Conservation (phyloP, 495 filamentous ascomycete genomes). For the Aspergillus sclerotiicarbonarius region DNA sequence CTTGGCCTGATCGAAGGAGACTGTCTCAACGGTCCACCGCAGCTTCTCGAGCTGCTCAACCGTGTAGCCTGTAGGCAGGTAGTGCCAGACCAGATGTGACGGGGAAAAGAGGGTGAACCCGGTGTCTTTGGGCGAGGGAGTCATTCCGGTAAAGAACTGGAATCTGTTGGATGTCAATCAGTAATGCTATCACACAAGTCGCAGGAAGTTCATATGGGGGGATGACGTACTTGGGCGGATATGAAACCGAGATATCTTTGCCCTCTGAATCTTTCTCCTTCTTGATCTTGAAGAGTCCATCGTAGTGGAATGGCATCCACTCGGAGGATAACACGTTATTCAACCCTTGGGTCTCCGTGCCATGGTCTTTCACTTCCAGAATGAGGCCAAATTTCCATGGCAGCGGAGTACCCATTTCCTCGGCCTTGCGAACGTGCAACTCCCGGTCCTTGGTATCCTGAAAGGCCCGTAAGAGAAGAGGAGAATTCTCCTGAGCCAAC, state of each 20-base stretch:
- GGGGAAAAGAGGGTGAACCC: constrained; percentile 52
- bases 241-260: constrained; percentile 25
- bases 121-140: constrained; percentile 44
- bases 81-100: constrained; percentile 47
- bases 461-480: constrained; percentile 54
- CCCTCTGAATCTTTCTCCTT: constrained; percentile 32
- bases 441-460: constrained; percentile 40
- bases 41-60: constrained; percentile 35
- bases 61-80: constrained; percentile 40
- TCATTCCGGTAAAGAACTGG: constrained; percentile 51
- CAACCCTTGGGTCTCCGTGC: constrained; percentile 28
- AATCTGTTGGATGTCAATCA: constrained; percentile 25
- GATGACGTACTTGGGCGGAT: constrained; percentile 23
- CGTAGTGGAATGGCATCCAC: constrained; percentile 56
- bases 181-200: too few species aligned
- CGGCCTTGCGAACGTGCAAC: constrained; percentile 42
- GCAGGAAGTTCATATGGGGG: background rate
- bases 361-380: constrained; percentile 46
- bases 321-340: constrained; percentile 52
- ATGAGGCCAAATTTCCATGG: constrained; percentile 51
- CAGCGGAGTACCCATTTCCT: constrained; percentile 43
- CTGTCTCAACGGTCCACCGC: constrained; percentile 42
- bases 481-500: constrained; percentile 49
- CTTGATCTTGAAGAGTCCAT: constrained; percentile 53
- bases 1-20: constrained; percentile 36